phyloP scores from a whole-genome alignment of 345 rosid genomes.

The Populus simonii region DNA sequence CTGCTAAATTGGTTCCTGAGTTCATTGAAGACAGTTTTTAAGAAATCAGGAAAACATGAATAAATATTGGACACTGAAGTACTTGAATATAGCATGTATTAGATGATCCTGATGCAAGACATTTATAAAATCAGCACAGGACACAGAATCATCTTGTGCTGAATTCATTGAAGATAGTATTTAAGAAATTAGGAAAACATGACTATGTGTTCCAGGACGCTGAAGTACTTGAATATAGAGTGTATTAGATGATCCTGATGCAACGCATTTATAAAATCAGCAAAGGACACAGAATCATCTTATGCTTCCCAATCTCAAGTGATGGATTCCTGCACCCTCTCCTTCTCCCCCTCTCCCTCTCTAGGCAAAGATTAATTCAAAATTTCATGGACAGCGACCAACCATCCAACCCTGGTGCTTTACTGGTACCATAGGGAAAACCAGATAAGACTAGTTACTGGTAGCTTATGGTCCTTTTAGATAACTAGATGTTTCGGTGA shows the following conservation, averaged over 20 bases:
- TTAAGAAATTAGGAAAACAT: neutral
- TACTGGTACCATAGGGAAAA: neutral
- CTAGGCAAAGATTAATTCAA: neutral
- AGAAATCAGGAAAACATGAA: neutral
- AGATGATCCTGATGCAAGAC: too few species aligned
- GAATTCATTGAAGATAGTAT: neutral
- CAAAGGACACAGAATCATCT: neutral
- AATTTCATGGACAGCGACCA: neutral
- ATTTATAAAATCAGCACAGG: too few species aligned
- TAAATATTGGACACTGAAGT: neutral
- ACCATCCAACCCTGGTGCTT: neutral
- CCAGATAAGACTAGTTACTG: neutral
- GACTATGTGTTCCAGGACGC: neutral
- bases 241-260: neutral
- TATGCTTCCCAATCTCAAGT: neutral
- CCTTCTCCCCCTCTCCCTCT: neutral
- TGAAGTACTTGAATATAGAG: neutral
- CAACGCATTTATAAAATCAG: neutral
- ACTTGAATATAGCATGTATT: too few species aligned
- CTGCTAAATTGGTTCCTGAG: neutral
- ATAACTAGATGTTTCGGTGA: neutral
- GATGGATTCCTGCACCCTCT: neutral
- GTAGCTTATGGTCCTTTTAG: neutral
- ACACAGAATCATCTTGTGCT: too few species aligned
- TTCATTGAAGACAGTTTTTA: neutral